Percentiles rank a stretch among this genome's conserved stretches.
These are phyloP conservation scores for Coffea humblotiana DNA, from an alignment of 305 asterid species.

Conservation along the genomic window DNA sequence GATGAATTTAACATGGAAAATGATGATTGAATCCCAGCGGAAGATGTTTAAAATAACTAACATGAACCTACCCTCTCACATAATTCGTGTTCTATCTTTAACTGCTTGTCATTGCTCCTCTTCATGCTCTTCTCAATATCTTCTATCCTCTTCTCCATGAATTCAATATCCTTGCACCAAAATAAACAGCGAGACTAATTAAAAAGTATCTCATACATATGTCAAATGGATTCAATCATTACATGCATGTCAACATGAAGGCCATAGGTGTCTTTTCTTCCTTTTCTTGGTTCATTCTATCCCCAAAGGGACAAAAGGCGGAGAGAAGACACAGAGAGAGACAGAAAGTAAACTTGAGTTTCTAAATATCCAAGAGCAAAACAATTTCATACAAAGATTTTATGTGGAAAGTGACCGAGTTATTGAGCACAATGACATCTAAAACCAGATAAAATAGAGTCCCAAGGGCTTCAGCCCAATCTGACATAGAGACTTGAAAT, in stretches of 20 bases:
- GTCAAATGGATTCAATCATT: not conserved
- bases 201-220: conserved; percentile 12
- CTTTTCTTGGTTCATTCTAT: not conserved
- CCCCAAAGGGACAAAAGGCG: not conserved
- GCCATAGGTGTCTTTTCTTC: not conserved
- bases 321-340: not conserved
- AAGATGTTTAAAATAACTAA: not conserved
- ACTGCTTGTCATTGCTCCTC: conserved; percentile 98
- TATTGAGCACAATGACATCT: too few relatives aligned
- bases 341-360: not conserved
- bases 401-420: not conserved
- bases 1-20: not conserved
- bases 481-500: not conserved
- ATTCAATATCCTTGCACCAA: conserved; percentile 75
- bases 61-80: conserved; percentile 60
- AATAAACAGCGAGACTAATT: conserved; percentile 13
- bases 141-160: conserved; percentile 80
- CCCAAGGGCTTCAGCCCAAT: not conserved
- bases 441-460: not conserved
- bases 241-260: not conserved
- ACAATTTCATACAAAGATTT: not conserved
- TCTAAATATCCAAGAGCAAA: not conserved
- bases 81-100: conserved; percentile 86
- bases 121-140: conserved; percentile 99
- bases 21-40: not conserved